Evolutionary conservation across 371 early-diverging fungal species (phyloP), one percentile per base, ranked within the genome.

Genomic region (Mortierella sp.): DNA sequence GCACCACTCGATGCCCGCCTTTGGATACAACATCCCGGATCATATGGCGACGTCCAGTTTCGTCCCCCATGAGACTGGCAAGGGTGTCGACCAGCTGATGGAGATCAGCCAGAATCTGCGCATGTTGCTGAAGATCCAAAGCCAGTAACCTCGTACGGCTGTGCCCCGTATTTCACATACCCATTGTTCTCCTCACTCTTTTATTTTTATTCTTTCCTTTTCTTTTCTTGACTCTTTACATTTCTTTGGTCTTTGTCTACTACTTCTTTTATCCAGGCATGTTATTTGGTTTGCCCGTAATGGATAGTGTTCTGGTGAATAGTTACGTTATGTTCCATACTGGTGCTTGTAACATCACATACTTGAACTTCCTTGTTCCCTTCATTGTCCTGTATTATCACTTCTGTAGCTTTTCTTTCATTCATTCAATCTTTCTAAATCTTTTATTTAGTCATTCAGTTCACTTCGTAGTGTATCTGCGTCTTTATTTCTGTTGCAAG

Each of bases 21-120:
- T 56, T 26, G 28, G 23, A 32, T 79, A 81, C 56, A 64, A 71
- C 32, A 60, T 81, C 26, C 80, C 81, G 3, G 78, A 75, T 11
- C 76, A 67, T 21, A 81, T 81, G 78, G 76, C 78, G 5, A 81
- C 79, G 12, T 66, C 80, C 54, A 55, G 72, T 57, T 76, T 64
- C 21, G 14, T 54, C 11, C 57, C 64, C 2, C 42, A 60, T 4
- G 57, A 24, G 31, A 12, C 56, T 23, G 52, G 31, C 15, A 37
- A 44, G 28, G 48, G 64, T 1, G 42, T 42, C 30, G 64, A 67
- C 32, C 62, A 62, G 24, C 47, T 81, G 56, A 76, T 63, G 53
- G 81, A 81, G 58, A 76, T 81, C 42, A 79, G 79, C 39, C 72
- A 79, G 60, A 78, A 46, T 41, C 52, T 81, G 14, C 79, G 80